Evolutionary conservation across 805 yeast species (phyloP).

Genomic region (Candida bentonensis): DNA sequence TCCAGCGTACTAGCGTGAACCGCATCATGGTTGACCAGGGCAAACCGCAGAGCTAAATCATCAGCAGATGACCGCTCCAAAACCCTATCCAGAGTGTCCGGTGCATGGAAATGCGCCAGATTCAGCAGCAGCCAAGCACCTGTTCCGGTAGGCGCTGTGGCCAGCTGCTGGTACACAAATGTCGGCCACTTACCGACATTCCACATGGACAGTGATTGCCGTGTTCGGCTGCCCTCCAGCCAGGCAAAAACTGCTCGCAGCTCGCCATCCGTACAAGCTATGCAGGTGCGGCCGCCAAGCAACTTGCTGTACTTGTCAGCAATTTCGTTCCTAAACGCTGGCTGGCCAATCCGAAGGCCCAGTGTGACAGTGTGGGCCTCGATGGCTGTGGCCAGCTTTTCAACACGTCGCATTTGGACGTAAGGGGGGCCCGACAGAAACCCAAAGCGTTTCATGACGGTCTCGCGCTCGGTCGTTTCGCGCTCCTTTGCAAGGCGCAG

Average conservation of each 20-base stretch:
- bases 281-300: background rate
- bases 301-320: background rate
- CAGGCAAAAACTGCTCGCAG: background rate
- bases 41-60: background rate
- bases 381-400: background rate
- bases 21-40: background rate
- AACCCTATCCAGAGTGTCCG: background rate
- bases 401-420: background rate
- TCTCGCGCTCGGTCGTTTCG: background rate
- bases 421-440: background rate
- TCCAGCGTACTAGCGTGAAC: background rate
- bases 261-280: background rate
- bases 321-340: background rate
- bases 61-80: background rate
- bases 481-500: background rate
- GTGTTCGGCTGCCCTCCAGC: background rate
- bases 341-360: background rate
- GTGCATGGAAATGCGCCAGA: background rate
- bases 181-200: background rate
- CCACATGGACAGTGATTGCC: background rate
- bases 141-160: background rate
- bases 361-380: background rate
- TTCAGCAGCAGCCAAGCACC: background rate
- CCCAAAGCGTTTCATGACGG: slow-evolving; percentile 1
- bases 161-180: background rate